Base-by-base conservation (phyloP, 2,329 filamentous ascomycete species). In the Colletotrichum graminicola region DNA sequence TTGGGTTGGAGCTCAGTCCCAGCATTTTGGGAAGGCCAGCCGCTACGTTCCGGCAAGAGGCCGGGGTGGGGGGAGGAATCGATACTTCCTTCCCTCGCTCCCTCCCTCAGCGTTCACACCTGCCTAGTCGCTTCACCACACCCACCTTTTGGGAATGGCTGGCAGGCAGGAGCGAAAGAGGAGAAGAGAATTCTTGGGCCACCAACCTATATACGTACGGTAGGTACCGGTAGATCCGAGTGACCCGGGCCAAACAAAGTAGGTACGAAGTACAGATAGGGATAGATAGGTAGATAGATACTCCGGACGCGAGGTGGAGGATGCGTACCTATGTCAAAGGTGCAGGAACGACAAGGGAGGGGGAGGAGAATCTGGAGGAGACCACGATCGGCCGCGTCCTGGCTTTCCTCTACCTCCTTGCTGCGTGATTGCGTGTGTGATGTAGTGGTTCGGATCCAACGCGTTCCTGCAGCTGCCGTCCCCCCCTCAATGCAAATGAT, bases 1-100 rank as follows among this genome's bases (percentile, higher is more conserved):
- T 69, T 66, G 69, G 69, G 39, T 55, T 72, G 68, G 69, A 67
- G 60, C 69, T 65, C 65, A 61, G 66, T 72, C 69, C 69, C 69
- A 66, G 52, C 69, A 70, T 70, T 72, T 56, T 72, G 69, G 69
- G 64, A 70, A 70, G 36, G 47, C 60, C 56, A 62, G 39, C 39
- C 14, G 45, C n/a, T 43, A 47, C 39, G 26, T 1, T n/a, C 8
- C 18, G 21, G 43, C 7, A 57, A 62, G 23, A 26, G 65, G 68
- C 64, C 51, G 51, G 57, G 67, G 41, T 41, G 16, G 57, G 16
- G 29, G 29, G n/a, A 23, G 26, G n/a, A 45, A 36, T 51, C 59
- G 11, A 47, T 23, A 47, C 21, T 51, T 62, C 32, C 43, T 49
- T 61, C 41, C 59, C 39, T 60, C 23, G 12, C 23, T 29, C 32